Evolutionary conservation across 768 basidiomycete genomes (phyloP), one percentile per base, ranked within the genome.

Genomic region (Kwoniella europaea): DNA sequence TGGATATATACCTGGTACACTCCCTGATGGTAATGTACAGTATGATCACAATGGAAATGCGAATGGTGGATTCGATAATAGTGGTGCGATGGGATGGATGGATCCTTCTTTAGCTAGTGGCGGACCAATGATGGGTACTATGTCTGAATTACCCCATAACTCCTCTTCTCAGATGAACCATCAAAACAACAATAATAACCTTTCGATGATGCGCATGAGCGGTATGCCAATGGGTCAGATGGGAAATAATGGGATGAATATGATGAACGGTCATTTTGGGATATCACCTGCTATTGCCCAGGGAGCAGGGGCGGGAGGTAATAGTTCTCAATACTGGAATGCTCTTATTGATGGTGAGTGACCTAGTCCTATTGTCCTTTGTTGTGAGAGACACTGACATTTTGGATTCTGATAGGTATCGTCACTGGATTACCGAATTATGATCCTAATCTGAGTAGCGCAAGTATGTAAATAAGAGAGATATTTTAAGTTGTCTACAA

Each of bases 261-360:
- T n/a, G 10, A 59, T 24, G 13, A 56, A 42, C 42, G 67, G 59
- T 18, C 29, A 13, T 7, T 16, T 7, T 24, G 67, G 67, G 29
- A 50, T 53, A 22, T 58, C 43, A 22, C 12, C 41, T 9, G 66
- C 35, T 35, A 35, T 35, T 7, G 35, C 6, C 35, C 35, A 29
- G 22, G 57, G 20, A 43, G 64, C 44, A 16, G 44, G 59, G 15
- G 61, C 46, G 20, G 71, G 68, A 52, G 76, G 76, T 4, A 75
- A 75, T 46, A 70, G 61, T 52, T 57, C 57, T 4, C 67, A 68
- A 41, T 68, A 68, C 35, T 68, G 67, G 60, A 62, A 62, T 55
- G 60, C 67, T 27, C 20, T 61, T 4, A 68, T 68, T 43, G 65
- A 67, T 53, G 67, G 67, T 68, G 52, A 68, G 67, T 68, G 50